phyloP scores from a whole-genome alignment of 352 stramenopile species.

The Globisporangium takayamanum region DNA sequence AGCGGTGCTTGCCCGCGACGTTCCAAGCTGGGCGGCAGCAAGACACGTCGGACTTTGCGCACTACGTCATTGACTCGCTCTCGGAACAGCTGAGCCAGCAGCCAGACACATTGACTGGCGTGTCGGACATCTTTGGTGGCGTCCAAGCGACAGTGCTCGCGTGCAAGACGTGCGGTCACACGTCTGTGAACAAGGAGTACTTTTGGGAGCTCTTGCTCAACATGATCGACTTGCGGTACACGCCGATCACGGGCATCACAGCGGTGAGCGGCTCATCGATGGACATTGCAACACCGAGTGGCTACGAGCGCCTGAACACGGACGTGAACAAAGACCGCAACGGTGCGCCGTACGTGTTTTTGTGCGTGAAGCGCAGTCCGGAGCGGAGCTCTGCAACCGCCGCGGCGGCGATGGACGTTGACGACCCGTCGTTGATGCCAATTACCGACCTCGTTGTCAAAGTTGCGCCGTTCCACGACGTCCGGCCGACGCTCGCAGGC shows the following conservation, averaged over 20 bases:
- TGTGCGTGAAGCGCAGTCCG: constrained; percentile 71
- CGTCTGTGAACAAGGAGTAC: constrained; percentile 78
- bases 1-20: constrained; percentile 59
- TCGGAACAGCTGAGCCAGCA: constrained; percentile 67
- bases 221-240: constrained; percentile 87
- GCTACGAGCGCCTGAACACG: constrained; percentile 74
- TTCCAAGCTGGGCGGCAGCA: constrained; percentile 83
- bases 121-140: constrained; percentile 72
- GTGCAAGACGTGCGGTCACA: constrained; percentile 80
- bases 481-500: constrained; percentile 52
- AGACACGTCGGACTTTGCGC: constrained; percentile 83
- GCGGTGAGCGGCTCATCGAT: constrained; percentile 69
- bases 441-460: constrained; percentile 83
- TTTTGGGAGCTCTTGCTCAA: constrained; percentile 88
- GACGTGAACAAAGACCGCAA: constrained; percentile 83
- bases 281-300: constrained; percentile 54
- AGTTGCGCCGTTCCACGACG: constrained; percentile 42
- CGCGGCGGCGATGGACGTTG: constrained; percentile 22
- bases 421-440: constrained; percentile 28
- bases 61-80: constrained; percentile 80
- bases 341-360: constrained; percentile 72
- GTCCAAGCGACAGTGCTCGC: constrained; percentile 75
- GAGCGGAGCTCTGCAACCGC: constrained; percentile 22
- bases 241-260: constrained; percentile 73
- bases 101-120: constrained; percentile 42